These are phyloP conservation scores for Leishmania lainsoni DNA, from an alignment of 208 protist species.

Conservation along the genomic window DNA sequence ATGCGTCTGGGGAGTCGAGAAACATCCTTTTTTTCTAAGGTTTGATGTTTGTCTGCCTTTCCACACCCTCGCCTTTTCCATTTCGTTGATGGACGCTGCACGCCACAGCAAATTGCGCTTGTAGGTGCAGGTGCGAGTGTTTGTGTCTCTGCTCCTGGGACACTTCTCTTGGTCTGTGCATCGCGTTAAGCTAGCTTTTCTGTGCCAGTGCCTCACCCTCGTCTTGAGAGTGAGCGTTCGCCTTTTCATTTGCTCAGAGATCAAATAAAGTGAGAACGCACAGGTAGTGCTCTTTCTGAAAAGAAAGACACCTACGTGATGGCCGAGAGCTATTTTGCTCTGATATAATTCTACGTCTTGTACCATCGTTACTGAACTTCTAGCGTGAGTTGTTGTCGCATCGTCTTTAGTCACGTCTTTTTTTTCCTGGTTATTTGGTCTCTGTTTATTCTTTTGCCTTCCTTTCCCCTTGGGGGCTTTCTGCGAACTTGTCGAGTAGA, in stretches of 20 bases:
- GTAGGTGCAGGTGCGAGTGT: neutral
- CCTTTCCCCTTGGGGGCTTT: neutral
- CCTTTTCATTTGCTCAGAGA: neutral
- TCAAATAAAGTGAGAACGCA: neutral
- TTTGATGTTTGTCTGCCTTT: neutral
- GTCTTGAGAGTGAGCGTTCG: neutral
- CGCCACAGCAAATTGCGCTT: neutral
- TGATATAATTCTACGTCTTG: neutral
- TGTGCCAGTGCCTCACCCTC: neutral
- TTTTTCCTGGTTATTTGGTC: neutral
- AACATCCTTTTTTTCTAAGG: neutral
- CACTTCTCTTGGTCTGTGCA: neutral
- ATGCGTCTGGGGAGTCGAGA: neutral
- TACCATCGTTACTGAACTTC: neutral
- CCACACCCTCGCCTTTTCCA: neutral
- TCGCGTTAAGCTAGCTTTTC: neutral
- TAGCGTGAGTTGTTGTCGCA: neutral
- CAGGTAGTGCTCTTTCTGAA: neutral
- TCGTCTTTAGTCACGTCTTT: neutral
- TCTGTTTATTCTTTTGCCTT: conserved; percentile 1
- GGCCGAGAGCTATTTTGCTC: neutral
- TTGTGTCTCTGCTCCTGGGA: neutral
- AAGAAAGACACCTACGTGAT: neutral
- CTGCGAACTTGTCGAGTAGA: neutral
- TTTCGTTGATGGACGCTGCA: neutral